Conservation (phyloP, 495 filamentous ascomycete genomes). For the Aspergillus asperescens region DNA sequence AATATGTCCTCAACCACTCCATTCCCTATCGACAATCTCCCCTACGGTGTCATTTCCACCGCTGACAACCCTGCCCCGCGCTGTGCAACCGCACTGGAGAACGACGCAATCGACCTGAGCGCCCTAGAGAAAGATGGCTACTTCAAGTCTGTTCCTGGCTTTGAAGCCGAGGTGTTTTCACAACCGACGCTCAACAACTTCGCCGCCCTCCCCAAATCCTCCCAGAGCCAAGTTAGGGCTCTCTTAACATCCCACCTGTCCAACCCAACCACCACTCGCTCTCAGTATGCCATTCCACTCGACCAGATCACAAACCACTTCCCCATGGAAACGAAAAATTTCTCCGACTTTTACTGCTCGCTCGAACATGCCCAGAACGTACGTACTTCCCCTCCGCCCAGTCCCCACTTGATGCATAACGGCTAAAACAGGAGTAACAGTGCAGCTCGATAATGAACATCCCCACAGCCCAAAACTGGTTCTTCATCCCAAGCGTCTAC, state of each 20-base stretch:
- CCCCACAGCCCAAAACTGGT: constrained; percentile 9
- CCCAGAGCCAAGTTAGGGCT: constrained; percentile 54
- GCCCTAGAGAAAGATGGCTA: constrained; percentile 44
- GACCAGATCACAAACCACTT: constrained; percentile 57
- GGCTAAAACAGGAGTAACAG: background rate
- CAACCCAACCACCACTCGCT: constrained; percentile 41
- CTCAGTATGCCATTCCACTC: constrained; percentile 43
- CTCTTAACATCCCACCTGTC: constrained; percentile 47
- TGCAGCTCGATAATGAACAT: constrained; percentile 4
- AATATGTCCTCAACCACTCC: no score
- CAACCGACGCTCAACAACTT: constrained; percentile 66
- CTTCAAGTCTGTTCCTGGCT: constrained; percentile 26
- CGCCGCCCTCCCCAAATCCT: constrained; percentile 56
- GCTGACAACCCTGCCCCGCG: constrained; percentile 42
- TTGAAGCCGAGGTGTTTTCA: constrained; percentile 11
- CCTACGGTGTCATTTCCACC: constrained; percentile 73
- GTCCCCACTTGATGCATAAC: background rate
- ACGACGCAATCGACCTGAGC: constrained; percentile 62
- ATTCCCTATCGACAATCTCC: constrained; percentile 76
- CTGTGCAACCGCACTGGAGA: constrained; percentile 62
- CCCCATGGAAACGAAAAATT: constrained; percentile 73
- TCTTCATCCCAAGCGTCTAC: constrained; percentile 53
- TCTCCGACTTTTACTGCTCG: constrained; percentile 72
- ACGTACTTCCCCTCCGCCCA: background rate
- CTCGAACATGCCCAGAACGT: constrained; percentile 26